Conservation (phyloP, 768 basidiomycete genomes). For the Suillus clintonianus region DNA sequence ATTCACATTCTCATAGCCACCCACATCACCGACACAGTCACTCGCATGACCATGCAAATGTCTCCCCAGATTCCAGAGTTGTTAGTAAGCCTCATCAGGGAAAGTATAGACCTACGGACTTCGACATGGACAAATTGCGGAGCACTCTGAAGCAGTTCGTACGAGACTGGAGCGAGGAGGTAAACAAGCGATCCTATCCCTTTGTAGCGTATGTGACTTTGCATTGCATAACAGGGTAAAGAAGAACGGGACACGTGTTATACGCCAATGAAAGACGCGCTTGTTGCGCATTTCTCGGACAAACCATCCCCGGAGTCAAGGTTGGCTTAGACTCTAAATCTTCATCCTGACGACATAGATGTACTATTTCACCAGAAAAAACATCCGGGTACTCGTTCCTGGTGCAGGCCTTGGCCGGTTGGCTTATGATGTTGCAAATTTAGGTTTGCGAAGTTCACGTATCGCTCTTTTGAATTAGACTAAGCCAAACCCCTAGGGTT, state of each 20-base stretch:
- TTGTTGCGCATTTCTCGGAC: conserved; percentile 60
- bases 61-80: conserved; percentile 10
- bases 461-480: not conserved
- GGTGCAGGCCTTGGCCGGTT: conserved; percentile 89
- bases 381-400: conserved; percentile 80
- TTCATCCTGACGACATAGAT: conserved; percentile 18
- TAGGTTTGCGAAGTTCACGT: conserved; percentile 50
- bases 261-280: conserved; percentile 75
- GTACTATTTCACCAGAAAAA: conserved; percentile 50
- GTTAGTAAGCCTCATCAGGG: conserved; percentile 13
- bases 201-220: not conserved
- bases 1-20: conserved; percentile 38
- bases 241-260: conserved; percentile 80
- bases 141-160: conserved; percentile 93
- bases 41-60: conserved; percentile 18
- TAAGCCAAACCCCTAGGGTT: conserved; percentile 58
- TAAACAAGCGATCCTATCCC: conserved; percentile 29
- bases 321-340: not conserved
- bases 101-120: conserved; percentile 58
- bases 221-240: conserved; percentile 52
- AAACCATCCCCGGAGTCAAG: not conserved
- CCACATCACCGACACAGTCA: conserved; percentile 36
- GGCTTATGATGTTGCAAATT: conserved; percentile 82
- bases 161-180: conserved; percentile 89
- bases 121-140: conserved; percentile 87